Evolutionary conservation across 2,329 filamentous ascomycete species (phyloP), one percentile per base, ranked within the genome.

Genomic region (Penicillium sp.): DNA sequence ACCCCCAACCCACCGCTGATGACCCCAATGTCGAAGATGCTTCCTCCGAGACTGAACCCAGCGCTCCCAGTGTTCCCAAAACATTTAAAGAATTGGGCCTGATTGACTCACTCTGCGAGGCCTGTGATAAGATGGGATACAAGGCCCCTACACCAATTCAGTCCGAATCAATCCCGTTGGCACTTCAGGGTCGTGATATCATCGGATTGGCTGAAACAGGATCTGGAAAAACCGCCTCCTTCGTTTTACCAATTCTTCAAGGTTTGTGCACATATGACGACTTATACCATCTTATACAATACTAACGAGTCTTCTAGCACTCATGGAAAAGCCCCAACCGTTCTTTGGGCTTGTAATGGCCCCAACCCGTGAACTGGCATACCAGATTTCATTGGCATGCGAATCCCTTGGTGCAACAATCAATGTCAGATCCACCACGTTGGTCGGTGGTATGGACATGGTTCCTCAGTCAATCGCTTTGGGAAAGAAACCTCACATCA

Each of bases 361-460:
- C 0, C 94, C 94, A 0, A 99, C 94, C 5, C 88, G 94, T 72
- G 94, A 99, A 79, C 76, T 99, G 56, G 94, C 94, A 3, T 89
- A 90, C 59, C 94, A 99, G 74, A 97, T 97, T 64, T 88, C 89
- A 5, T 85, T 96, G 71, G 83, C 89, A 3, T 93, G 97, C 66
- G 93, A 97, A 71, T 90, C 90, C 0, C 83, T 99, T 0, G 93
- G 93, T 6, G 87, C 90, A 10, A 81, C 92, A 29, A 97, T 99
- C 66, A 89, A 87, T n/a, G 89, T 97, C 38, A 86, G 91, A 69
- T 91, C 87, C 69, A 88, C 90, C 7, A 88, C 93, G 17, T 86
- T 99, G 43, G 90, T 97, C 1, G 94, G 94, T 68, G 94, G 94
- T 43, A 87, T 97, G 82, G 93, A 97, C 64, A 97, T 97, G 91